These are phyloP conservation scores for Morella rubra DNA, from an alignment of 306 rosid species.

Conservation along the genomic window DNA sequence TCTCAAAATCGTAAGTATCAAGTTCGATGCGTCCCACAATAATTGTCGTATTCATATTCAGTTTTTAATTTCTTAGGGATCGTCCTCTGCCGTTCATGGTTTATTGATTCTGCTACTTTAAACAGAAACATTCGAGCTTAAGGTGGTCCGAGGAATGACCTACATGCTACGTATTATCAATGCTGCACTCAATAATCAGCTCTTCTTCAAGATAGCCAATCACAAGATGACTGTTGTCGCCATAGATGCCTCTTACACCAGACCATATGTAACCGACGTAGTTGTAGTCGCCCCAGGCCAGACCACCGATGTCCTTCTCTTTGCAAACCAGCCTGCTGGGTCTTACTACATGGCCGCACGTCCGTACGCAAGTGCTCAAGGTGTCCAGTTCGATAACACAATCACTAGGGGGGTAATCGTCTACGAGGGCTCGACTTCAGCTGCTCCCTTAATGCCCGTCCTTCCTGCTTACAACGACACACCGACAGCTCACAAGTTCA, in stretches of 20 bases:
- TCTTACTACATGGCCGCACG: constrained; percentile 73
- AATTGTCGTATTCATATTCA: background rate
- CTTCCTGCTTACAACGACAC: constrained; percentile 46
- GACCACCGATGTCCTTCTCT: constrained; percentile 55
- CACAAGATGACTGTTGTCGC: constrained; percentile 70
- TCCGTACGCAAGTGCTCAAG: constrained; percentile 24
- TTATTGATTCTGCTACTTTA: background rate
- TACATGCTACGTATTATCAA: constrained; percentile 59
- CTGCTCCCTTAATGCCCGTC: constrained; percentile 44
- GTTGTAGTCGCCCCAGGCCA: constrained; percentile 58
- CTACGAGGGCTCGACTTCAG: constrained; percentile 32
- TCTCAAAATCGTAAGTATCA: constrained; percentile 39
- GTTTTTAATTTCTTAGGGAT: too few species aligned
- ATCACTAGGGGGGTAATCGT: constrained; percentile 46
- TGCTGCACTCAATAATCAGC: constrained; percentile 62
- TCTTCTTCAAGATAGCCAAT: constrained; percentile 64
- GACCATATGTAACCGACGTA: constrained; percentile 44
- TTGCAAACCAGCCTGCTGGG: constrained; percentile 31
- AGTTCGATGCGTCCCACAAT: constrained; percentile 7
- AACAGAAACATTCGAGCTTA: constrained; percentile 22
- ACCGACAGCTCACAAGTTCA: constrained; percentile 47
- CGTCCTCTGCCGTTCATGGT: background rate
- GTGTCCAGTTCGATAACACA: background rate
- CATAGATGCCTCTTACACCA: constrained; percentile 58
- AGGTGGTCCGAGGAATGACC: constrained; percentile 50